phyloP scores from a whole-genome alignment of 177 flowering plant species.

The Tripterygium wilfordii region DNA sequence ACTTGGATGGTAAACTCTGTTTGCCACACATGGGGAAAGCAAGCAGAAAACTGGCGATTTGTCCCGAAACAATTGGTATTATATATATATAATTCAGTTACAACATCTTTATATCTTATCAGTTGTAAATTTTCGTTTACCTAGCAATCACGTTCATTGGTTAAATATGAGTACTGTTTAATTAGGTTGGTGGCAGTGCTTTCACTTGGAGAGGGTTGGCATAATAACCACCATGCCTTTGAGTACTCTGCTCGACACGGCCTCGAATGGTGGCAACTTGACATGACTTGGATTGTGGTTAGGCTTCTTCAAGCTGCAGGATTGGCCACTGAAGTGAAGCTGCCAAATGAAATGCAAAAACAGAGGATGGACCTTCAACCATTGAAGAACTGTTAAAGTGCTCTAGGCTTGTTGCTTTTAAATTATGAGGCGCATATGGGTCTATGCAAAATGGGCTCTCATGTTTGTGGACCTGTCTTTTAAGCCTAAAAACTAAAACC shows the following conservation, averaged over 20 bases:
- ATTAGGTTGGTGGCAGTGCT: slow-evolving; percentile 77
- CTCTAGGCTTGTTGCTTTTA: no score
- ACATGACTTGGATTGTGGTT: no score
- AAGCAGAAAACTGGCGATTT: slow-evolving; percentile 64
- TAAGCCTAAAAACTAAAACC: no score
- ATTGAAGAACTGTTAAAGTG: no score
- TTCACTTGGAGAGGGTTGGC: no score
- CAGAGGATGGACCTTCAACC: slow-evolving; percentile 34
- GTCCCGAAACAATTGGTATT: slow-evolving; percentile 75
- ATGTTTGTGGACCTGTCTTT: no score
- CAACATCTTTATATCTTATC: background rate
- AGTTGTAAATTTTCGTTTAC: no score
- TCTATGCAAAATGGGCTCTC: no score
- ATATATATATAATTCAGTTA: background rate
- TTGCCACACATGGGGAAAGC: slow-evolving; percentile 76
- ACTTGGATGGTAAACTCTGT: no score
- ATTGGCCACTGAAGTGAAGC: slow-evolving; percentile 62
- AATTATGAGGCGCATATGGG: no score
- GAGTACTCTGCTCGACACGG: slow-evolving; percentile 67
- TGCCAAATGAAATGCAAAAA: slow-evolving; percentile 46
- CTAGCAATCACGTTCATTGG: no score
- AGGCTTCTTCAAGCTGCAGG: slow-evolving; percentile 51
- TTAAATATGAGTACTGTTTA: background rate
- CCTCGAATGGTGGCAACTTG: no score
- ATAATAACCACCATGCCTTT: slow-evolving; percentile 77